Base-by-base conservation (phyloP, 495 filamentous ascomycete genomes). In the Penicillium cosmopolitanum region DNA sequence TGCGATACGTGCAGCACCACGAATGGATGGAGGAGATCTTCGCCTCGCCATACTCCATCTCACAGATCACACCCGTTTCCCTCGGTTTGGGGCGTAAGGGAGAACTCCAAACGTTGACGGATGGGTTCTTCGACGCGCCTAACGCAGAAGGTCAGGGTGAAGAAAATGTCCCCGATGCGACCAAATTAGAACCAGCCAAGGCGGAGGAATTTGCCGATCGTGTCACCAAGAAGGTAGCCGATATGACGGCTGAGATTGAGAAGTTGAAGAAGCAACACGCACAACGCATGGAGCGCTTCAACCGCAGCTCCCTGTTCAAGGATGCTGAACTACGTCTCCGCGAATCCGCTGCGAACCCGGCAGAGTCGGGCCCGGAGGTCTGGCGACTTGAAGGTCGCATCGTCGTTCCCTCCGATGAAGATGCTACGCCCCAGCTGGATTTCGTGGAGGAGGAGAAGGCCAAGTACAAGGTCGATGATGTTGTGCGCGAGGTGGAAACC, bases 11-110 rank as follows among this genome's bases (percentile, higher is more conserved):
- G 61, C 95, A 97, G 65, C 95, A 98, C 66, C 95, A 98, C 63
- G 93, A 96, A 72, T 97, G 93, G 95, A 96, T 98, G 90, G 95
- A 97, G 66, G 93, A 98, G 74, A 86, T 98, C n/a, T 81, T 97
- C 47, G 88, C 88, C 2, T 96, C 92, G 0, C 91, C 92, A 0
- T 97, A 93, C 63, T 78, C 87, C 16, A 90, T 91, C 56, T 80
- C 80, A 21, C 89, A 95, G 63, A 94, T 98, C 48, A 85, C 86
- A n/a, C 91, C 93, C 5, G 83, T 91, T 3, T 93, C 97, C 66
- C 82, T 98, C 9, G 93, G 92, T 0, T 74, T 97, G 4, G 95
- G 95, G 5, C 83, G 92, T 6, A 91, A 89, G 69, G 95, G 95
- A 12, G 90, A 93, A 69, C 85, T 98, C 13, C 86, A 89, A 42